Evolutionary conservation across 176 grass and related monocot genomes (phyloP), one percentile per base, ranked within the genome.

Genomic region (Avena insularis): DNA sequence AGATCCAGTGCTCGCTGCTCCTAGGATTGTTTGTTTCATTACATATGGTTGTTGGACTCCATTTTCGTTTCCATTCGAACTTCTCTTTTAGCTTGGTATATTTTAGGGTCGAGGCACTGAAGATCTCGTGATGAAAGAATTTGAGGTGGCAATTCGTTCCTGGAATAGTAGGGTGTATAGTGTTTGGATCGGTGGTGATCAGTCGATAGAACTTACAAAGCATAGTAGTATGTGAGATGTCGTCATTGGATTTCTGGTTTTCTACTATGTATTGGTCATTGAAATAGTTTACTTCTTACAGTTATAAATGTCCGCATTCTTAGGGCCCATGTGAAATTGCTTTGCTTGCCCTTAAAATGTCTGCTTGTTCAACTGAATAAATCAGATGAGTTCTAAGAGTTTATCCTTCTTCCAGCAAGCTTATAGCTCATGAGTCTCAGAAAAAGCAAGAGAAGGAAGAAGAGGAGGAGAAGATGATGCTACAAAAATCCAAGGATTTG

Each of bases 371-470:
- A 68, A 76, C 50, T 12, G 38, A 57, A 67, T 82, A 55, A 50
- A 36, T 5, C 2, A 8, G 12, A 60, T 45, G 43, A 60, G 2
- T 76, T 33, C 76, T 91, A 43, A 88, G 12, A 23, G 20, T 77
- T 91, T 51, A 17, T 27, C 67, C 43, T 62, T 84, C 27, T 79
- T 90, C 20, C 90, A 99, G 97, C 85, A 99, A 97, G 75, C 77
- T 94, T 82, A 89, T 86, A 54, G 94, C 83, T 27, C 92, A 97
- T 83, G 87, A 82, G 29, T 88, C 92, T 68, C 94, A 99, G 76
- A 90, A 94, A 78, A 96, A 92, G 75, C 92, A 94, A 86, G 94
- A 93, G 66, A 94, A 93, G 90, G 94, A 93, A 10, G 94, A 99
- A 19, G 91, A 99, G 71, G 91, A 94, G 75, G 97, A 99, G 83